Conservation (phyloP, 352 stramenopile species). For the Phytophthora brassicae region DNA sequence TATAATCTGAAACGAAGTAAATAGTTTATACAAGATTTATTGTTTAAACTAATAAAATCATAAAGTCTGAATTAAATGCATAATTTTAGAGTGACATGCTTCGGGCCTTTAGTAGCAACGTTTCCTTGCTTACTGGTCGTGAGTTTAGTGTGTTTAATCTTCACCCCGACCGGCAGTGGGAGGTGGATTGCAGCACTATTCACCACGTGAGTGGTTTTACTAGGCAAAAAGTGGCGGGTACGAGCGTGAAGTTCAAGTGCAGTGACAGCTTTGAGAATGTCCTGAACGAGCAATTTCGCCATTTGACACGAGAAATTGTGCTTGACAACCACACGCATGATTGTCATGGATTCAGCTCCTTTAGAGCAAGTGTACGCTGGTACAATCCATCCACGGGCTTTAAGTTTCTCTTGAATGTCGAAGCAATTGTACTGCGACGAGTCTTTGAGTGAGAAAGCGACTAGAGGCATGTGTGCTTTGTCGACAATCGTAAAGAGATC, state of each 20-base stretch:
- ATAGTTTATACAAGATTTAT: no score
- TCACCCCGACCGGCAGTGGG: slow-evolving; percentile 42
- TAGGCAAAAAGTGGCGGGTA: slow-evolving; percentile 48
- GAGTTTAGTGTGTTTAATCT: slow-evolving; percentile 59
- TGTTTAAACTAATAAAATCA: no score
- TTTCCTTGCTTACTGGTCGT: slow-evolving; percentile 6
- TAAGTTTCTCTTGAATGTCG: slow-evolving; percentile 85
- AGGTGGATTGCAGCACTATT: slow-evolving; percentile 42
- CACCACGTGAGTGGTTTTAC: slow-evolving; percentile 48
- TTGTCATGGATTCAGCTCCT: slow-evolving; percentile 69
- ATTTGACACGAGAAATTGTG: slow-evolving; percentile 85
- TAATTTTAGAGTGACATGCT: slow-evolving; percentile 12
- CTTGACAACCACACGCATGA: slow-evolving; percentile 87
- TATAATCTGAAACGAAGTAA: no score
- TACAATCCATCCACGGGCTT: slow-evolving; percentile 77
- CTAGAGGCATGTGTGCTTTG: slow-evolving; percentile 85
- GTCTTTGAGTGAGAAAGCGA: slow-evolving; percentile 77
- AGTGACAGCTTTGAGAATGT: slow-evolving; percentile 76
- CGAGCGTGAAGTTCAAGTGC: slow-evolving; percentile 63
- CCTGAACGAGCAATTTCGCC: slow-evolving; percentile 77
- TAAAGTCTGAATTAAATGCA: slow-evolving; percentile 20
- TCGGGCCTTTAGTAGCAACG: neutral
- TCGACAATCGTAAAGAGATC: slow-evolving; percentile 82
- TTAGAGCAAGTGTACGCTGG: slow-evolving; percentile 81
- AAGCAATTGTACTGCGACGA: slow-evolving; percentile 74